Base-by-base conservation (phyloP, 2,329 filamentous ascomycete species). In the Sporothrix variecibatus region DNA sequence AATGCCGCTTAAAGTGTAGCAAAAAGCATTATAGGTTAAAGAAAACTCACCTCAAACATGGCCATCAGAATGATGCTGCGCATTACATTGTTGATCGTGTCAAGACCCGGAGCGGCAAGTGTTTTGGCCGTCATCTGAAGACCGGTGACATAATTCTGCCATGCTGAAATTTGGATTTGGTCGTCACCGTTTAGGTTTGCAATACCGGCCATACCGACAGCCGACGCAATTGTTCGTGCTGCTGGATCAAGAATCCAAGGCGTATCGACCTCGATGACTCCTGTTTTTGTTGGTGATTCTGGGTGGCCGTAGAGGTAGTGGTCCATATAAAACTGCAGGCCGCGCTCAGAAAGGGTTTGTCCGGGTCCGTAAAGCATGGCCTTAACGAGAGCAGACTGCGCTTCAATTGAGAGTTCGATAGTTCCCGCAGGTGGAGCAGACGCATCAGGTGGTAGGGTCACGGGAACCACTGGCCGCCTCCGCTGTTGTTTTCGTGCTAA, bases 121-220 rank as follows among this genome's bases (percentile, higher is more conserved):
- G 85, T 78, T 73, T 82, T 80, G 6, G 84, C 82, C 2, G 85
- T 86, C 72, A 85, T 82, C 56, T 84, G 85, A 51, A 91, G 80
- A 1, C 88, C 88, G 38, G 83, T 79, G 8, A 85, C 85, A 78
- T 91, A 91, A 77, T 87, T 86, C 73, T 86, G 82, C 67, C 84
- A 84, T 17, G 89, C 86, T 51, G 83, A 77, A 2, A 84, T 79
- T 76, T 83, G 83, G 78, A 90, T 79, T 40, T 83, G 81, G 23
- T 80, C 80, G 64, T 88, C 84, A 26, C 84, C 84, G 38, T 82
- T 83, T 23, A 89, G 80, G 73, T 90, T 90, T 3, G 87, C 86
- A 74, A 91, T 78, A 75, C 87, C 87, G 0, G 89, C 88, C 67
- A 90, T 83, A 1, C 89, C 89, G 23, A 90, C 84, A 17, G 89